Base-by-base conservation (phyloP, 768 basidiomycete genomes). In the Grammothele lineata region DNA sequence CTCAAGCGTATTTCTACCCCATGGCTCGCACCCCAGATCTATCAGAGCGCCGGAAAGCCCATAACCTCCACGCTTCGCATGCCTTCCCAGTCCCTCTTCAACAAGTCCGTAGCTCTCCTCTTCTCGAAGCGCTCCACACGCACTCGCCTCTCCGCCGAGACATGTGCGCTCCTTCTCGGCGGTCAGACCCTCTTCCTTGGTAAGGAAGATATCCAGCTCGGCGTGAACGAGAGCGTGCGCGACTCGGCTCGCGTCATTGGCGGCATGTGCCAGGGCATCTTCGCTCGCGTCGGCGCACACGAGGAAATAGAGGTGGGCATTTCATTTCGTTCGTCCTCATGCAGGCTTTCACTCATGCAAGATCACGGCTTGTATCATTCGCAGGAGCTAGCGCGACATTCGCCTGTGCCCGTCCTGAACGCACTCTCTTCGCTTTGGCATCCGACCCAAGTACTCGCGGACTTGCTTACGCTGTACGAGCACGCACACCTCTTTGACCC, bases 401-500 rank as follows among this genome's bases (percentile, higher is more conserved):
- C 93, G 0, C 83, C 87, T 1, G 92, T 96, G 3, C 96, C 96
- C 2, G 92, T 99, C 15, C 75, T 97, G 63, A 99, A 98, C 63
- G 96, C 96, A 5, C 83, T 99, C 17, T 96, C 92, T 2, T 87
- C 87, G 15, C 78, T 93, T 36, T 99, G 92, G 86, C 96, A 99
- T 62, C 96, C 96, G 3, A 94, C 93, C 0, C 96, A 99, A 62
- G 81, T 86, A 50, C 83, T 99, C 23, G 96, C 96, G 2, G 93
- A 97, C 70, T 64, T 98, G 4, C 72, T 98, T 51, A 94, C 94
- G 0, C 75, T 98, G 14, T 82, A 91, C 57, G 93, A 96, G 62
- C 73, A 82, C 48, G 75, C 77, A 0, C 69, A 78, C 53, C 64
- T 77, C 7, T 87, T 88, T 56, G 66, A 62, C 8, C 60, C 70